These are phyloP conservation scores for Aphanomyces stellatus DNA, from an alignment of 352 stramenopile species.

Conservation along the genomic window DNA sequence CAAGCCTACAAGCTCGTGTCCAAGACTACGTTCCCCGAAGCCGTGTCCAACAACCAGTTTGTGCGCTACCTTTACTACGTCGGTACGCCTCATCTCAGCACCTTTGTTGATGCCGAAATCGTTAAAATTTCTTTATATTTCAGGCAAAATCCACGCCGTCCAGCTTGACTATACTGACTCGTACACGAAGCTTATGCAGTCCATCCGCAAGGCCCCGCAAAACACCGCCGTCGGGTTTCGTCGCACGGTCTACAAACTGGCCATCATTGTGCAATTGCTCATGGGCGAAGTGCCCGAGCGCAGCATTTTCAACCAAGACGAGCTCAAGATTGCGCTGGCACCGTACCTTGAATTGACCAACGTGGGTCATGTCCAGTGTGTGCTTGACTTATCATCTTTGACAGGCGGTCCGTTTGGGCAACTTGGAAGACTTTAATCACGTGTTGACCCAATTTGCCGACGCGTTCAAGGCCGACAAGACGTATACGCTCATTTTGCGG, in stretches of 20 bases:
- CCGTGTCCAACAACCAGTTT: conserved; percentile 98
- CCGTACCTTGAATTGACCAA: conserved; percentile 96
- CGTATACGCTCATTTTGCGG: conserved; percentile 94
- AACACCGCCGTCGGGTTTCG: conserved; percentile 95
- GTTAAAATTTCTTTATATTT: conserved; percentile 14
- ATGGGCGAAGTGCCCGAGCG: conserved; percentile 97
- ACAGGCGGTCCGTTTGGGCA: conserved; percentile 92
- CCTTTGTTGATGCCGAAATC: background rate
- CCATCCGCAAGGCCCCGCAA: conserved; percentile 92
- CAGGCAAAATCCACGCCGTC: conserved; percentile 92
- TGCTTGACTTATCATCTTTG: background rate
- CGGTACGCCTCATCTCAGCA: conserved; percentile 13
- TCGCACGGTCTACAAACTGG: conserved; percentile 93
- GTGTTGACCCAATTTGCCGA: conserved; percentile 80
- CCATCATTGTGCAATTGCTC: conserved; percentile 95
- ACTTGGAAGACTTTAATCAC: conserved; percentile 92
- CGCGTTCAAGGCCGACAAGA: conserved; percentile 91
- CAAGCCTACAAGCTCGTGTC: conserved; percentile 90
- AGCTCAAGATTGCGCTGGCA: conserved; percentile 81
- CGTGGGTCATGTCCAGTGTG: conserved; percentile 29
- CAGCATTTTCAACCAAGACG: conserved; percentile 88
- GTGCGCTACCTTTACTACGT: conserved; percentile 97
- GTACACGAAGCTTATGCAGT: conserved; percentile 95
- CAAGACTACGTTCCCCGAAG: conserved; percentile 84
- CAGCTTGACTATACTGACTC: conserved; percentile 97